Percentiles rank a stretch among this genome's conserved stretches.
Evolutionary conservation across 768 basidiomycete genomes (phyloP).

Genomic region (Infundibulicybe gibba): DNA sequence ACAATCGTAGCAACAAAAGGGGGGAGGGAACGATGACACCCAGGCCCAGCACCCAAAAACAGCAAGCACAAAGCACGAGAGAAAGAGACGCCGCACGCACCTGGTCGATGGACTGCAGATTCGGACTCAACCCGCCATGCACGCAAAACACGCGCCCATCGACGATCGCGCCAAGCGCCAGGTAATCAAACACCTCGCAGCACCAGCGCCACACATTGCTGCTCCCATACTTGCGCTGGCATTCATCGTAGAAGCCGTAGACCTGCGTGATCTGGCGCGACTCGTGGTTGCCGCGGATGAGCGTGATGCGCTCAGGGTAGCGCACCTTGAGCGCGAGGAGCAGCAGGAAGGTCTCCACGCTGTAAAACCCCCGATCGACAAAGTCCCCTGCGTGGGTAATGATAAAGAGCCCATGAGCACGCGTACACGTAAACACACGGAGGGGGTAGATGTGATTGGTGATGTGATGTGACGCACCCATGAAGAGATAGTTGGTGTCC

Average conservation of each 20-base stretch:
- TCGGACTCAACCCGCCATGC: conserved; percentile 93
- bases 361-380: conserved; percentile 96
- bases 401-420: too few relatives aligned
- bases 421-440: conserved; percentile 2
- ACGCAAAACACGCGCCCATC: conserved; percentile 97
- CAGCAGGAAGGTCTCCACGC: conserved; percentile 93
- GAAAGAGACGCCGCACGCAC: conserved; percentile 33
- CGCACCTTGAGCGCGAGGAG: conserved; percentile 95
- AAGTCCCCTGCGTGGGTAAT: conserved; percentile 91
- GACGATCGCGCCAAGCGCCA: conserved; percentile 92
- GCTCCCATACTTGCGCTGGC: conserved; percentile 91
- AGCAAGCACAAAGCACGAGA: conserved; percentile 1
- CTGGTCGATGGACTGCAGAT: conserved; percentile 84
- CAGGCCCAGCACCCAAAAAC: not conserved
- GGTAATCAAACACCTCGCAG: conserved; percentile 97
- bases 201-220: conserved; percentile 98
- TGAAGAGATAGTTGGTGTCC: conserved; percentile 93
- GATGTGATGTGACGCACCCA: conserved; percentile 53
- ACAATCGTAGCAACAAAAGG: conserved; percentile 1
- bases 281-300: conserved; percentile 98
- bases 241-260: conserved; percentile 94
- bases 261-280: conserved; percentile 97
- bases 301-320: conserved; percentile 94
- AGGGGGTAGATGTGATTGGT: too few relatives aligned
- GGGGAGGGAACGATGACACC: not conserved